Evolutionary conservation across 306 rosid species (phyloP).

Genomic region (Aeschynomene evenia): DNA sequence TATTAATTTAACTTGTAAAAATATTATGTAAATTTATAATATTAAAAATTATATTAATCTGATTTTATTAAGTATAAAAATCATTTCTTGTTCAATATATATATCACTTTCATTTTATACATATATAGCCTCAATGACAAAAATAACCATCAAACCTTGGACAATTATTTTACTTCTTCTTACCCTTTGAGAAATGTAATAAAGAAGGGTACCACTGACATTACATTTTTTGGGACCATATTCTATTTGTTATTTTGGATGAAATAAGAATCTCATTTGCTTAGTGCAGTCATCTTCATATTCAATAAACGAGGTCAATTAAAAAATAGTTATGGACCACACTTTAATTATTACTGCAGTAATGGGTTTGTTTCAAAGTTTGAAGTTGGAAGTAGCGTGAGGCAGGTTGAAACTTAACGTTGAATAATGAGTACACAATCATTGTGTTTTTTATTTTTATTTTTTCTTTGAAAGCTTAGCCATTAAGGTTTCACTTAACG

Average conservation of each 20-base stretch:
- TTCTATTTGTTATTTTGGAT: not conserved
- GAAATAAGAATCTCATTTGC: slow-evolving; percentile 36
- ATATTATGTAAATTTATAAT: too few species aligned
- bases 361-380: slow-evolving; percentile 24
- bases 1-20: too few species aligned
- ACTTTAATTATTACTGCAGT: slow-evolving; percentile 16
- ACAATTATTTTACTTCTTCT: not conserved
- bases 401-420: slow-evolving; percentile 28
- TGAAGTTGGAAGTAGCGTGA: slow-evolving; percentile 11
- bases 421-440: not conserved
- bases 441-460: not conserved
- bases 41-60: too few species aligned
- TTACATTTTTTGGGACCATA: not conserved
- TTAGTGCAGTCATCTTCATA: slow-evolving; percentile 28
- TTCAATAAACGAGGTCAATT: slow-evolving; percentile 1
- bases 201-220: slow-evolving; percentile 32
- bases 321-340: not conserved
- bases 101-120: slow-evolving; percentile 2
- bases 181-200: not conserved
- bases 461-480: slow-evolving; percentile 41
- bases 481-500: slow-evolving; percentile 29
- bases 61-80: too few species aligned
- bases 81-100: too few species aligned
- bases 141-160: slow-evolving; percentile 31
- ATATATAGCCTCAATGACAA: slow-evolving; percentile 22